Conservation (phyloP, 805 yeast genomes). For the Blastobotrys attinorum region DNA sequence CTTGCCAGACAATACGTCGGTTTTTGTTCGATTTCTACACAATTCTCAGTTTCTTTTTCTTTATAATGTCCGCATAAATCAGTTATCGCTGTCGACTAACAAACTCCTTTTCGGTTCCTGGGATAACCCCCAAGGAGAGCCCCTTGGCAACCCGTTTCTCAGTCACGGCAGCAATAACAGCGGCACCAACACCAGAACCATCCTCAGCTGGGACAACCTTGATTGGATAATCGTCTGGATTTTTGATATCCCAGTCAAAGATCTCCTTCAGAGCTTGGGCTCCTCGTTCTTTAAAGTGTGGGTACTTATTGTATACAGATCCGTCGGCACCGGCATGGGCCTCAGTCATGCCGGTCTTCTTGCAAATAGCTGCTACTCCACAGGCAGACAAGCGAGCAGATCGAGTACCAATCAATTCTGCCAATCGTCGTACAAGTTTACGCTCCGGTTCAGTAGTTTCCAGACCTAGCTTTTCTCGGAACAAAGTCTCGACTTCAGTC, state of each 20-base stretch:
- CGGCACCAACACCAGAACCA: conserved; percentile 99
- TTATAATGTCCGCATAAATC: too few species aligned
- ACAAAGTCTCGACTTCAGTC: conserved; percentile 61
- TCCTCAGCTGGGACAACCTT: conserved; percentile 89
- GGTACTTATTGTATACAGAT: conserved; percentile 89
- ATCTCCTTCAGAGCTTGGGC: conserved; percentile 83
- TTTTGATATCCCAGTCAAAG: conserved; percentile 61
- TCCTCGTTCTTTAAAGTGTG: conserved; percentile 83
- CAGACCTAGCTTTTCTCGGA: conserved; percentile 51
- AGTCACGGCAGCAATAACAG: conserved; percentile 93
- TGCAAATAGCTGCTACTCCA: conserved; percentile 91
- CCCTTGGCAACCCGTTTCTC: conserved; percentile 68
- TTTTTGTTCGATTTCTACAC: too few species aligned
- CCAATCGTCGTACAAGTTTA: conserved; percentile 68
- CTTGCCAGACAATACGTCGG: too few species aligned
- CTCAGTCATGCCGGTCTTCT: conserved; percentile 63
- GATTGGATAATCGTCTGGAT: conserved; percentile 64
- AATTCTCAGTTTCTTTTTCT: too few species aligned
- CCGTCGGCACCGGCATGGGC: conserved; percentile 96
- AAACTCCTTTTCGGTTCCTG: conserved; percentile 1
- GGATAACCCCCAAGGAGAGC: conserved; percentile 26
- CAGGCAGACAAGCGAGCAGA: conserved; percentile 88
- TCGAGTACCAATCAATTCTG: conserved; percentile 85
- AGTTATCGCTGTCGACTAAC: not conserved
- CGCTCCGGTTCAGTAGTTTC: conserved; percentile 70